Evolutionary conservation across 331 rosid species (phyloP).

Genomic region (Quercus tomentella): DNA sequence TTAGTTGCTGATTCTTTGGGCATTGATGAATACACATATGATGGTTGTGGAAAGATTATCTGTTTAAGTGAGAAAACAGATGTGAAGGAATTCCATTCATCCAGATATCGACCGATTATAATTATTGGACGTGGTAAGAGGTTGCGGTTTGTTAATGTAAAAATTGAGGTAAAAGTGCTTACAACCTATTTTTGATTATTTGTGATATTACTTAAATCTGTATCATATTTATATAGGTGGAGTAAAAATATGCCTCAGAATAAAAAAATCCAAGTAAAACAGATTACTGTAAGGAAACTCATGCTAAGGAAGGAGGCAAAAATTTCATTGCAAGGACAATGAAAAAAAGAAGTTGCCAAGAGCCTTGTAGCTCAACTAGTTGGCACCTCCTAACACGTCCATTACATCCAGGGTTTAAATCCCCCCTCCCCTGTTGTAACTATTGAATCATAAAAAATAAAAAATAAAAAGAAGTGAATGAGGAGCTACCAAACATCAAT

Average conservation of each 20-base stretch:
- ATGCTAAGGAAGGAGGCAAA: background rate
- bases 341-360: background rate
- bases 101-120: conserved; percentile 67
- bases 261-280: background rate
- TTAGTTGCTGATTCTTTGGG: conserved; percentile 71
- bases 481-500: background rate
- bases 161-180: conserved; percentile 71
- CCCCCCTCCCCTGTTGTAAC: too few relatives aligned
- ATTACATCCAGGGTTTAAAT: too few relatives aligned
- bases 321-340: background rate
- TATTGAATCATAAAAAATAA: background rate
- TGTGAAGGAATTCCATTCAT: conserved; percentile 43
- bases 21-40: conserved; percentile 79
- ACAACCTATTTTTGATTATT: conserved; percentile 5
- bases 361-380: too few relatives aligned
- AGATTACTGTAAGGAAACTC: background rate
- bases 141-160: conserved; percentile 84
- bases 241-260: background rate
- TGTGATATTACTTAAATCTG: background rate
- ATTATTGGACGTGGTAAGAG: conserved; percentile 81
- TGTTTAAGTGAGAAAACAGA: conserved; percentile 65
- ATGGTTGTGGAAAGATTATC: conserved; percentile 90
- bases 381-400: too few relatives aligned
- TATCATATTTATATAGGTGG: background rate
- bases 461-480: background rate